These are phyloP conservation scores for Aleurites moluccanus DNA, from an alignment of 441 rosid species.

Conservation along the genomic window DNA sequence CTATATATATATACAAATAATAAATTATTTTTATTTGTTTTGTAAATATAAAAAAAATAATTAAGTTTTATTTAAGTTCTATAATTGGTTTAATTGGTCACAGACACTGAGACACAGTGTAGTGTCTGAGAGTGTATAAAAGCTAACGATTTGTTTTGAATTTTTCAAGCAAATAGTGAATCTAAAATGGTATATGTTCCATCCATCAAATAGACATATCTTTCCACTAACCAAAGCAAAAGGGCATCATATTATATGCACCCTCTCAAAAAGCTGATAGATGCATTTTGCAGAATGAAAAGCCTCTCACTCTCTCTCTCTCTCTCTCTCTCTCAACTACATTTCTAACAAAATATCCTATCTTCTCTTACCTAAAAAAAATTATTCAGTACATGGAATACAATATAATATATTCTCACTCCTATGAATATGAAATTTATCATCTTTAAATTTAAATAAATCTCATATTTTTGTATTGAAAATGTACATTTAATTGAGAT, in stretches of 20 bases:
- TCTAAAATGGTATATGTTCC: constrained; percentile 51
- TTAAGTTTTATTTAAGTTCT: neutral
- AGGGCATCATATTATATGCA: constrained; percentile 44
- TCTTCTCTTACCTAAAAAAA: neutral
- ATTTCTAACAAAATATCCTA: constrained; percentile 40
- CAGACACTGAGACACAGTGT: neutral
- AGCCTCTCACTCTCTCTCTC: constrained; percentile 37
- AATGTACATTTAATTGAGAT: neutral
- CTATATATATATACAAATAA: neutral
- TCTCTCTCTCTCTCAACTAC: constrained; percentile 26
- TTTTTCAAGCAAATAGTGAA: constrained; percentile 32
- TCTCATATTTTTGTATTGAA: no score
- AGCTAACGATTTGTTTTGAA: constrained; percentile 47
- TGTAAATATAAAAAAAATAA: neutral
- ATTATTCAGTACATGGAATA: no score
- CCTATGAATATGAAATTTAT: no score
- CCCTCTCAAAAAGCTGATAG: constrained; percentile 42
- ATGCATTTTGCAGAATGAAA: constrained; percentile 47
- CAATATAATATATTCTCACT: no score
- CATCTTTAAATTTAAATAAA: no score
- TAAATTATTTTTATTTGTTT: neutral
- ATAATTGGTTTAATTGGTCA: neutral
- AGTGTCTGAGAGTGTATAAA: constrained; percentile 21
- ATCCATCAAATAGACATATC: constrained; percentile 45
- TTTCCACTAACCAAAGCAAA: constrained; percentile 59